Evolutionary conservation across 75 land plant genomes (phyloP), one percentile per base, ranked within the genome.

Genomic region (Selaginella tamariscina): DNA sequence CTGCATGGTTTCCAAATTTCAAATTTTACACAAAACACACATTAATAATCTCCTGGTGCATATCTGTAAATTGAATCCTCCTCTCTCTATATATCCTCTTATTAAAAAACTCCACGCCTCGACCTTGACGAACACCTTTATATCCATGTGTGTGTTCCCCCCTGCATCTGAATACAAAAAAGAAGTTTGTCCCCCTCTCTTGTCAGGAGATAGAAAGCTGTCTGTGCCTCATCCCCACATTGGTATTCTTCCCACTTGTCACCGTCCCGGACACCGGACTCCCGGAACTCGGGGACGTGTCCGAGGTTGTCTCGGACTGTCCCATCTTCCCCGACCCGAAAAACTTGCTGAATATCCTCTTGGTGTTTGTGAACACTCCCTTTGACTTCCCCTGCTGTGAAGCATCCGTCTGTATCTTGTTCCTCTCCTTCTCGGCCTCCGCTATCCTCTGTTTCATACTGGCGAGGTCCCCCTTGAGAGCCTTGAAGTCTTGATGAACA

Each of bases 291-390:
- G 11, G 49, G 11, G 49, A 39, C 11, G 11, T 39, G 49, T 39
- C 49, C 49, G 49, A 39, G 11, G 49, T 39, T 68, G 28, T 82
- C 66, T 64, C 70, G 27, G 68, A 66, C 29, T 75, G 71, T 27
- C 63, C 81, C 44, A 39, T 5, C 49, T 82, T 82, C 30, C 68
- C 59, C 13, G 86, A 56, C n/a, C n/a, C n/a, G 80, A 84, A 86
- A 24, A 88, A 65, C 65, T 81, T 88, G 66, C 87, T 84, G 30
- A 88, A 67, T 55, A 92, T 79, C 67, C 72, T 82, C 79, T 81
- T 85, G 1, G 84, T 66, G 32, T 74, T 62, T 30, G 74, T 56
- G 28, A 85, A 82, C 5, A 84, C 31, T 24, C 80, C 62, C 74
- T 77, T 84, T 11, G 79, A 64, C 69, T 76, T 82, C 2, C 83